These are phyloP conservation scores for Arxiozyma telluris DNA, from an alignment of 1,139 yeast genomes.

Conservation along the genomic window DNA sequence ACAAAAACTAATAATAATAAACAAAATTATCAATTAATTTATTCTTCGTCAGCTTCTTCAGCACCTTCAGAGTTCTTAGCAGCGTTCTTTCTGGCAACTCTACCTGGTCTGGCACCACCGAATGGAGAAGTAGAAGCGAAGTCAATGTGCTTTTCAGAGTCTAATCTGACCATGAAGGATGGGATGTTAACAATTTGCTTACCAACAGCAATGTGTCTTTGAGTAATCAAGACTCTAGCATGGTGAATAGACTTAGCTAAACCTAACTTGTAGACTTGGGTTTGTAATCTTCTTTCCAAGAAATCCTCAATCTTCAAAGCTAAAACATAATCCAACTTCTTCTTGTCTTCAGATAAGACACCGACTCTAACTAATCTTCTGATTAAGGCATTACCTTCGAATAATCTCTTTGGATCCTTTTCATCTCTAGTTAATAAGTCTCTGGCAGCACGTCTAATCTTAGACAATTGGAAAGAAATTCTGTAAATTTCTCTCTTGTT, in stretches of 20 bases:
- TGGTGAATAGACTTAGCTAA: slow-evolving; percentile 99
- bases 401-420: slow-evolving; percentile 99
- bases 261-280: slow-evolving; percentile 99
- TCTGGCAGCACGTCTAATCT: slow-evolving; percentile 99
- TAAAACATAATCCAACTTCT: slow-evolving; percentile 98
- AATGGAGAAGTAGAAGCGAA: slow-evolving; percentile 98
- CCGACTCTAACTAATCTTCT: slow-evolving; percentile 51
- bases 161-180: slow-evolving; percentile 99
- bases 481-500: slow-evolving; percentile 90
- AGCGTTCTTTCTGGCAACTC: slow-evolving; percentile 97
- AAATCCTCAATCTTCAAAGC: slow-evolving; percentile 98
- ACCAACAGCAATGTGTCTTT: slow-evolving; percentile 99
- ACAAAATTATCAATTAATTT: slow-evolving; percentile 8
- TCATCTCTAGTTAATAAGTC: slow-evolving; percentile 99
- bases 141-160: slow-evolving; percentile 99
- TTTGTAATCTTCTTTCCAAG: slow-evolving; percentile 99
- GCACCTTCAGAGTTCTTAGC: slow-evolving; percentile 47
- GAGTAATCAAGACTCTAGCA: slow-evolving; percentile 97
- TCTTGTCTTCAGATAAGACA: slow-evolving; percentile 97
- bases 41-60: slow-evolving; percentile 46
- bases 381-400: slow-evolving; percentile 98
- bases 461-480: slow-evolving; percentile 83
- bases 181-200: slow-evolving; percentile 98
- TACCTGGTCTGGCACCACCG: slow-evolving; percentile 99
- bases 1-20: background rate